These are phyloP conservation scores for Russula lepida DNA, from an alignment of 768 basidiomycete species.

Conservation along the genomic window DNA sequence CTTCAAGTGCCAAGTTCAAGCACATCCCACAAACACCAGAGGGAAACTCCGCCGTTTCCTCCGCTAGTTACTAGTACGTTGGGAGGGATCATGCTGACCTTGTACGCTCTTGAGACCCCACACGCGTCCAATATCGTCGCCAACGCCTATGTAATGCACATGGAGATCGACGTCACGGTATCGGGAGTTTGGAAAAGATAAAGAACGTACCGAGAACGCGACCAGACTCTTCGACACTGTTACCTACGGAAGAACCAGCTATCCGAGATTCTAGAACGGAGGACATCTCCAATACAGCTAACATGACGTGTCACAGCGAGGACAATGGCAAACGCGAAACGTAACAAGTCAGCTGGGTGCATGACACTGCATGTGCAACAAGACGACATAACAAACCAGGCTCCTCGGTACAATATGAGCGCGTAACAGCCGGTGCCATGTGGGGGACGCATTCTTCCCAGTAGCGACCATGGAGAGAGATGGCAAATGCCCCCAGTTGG, in stretches of 20 bases:
- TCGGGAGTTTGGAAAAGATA: conserved; percentile 1
- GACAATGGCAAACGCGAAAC: conserved; percentile 22
- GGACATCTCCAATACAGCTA: conserved; percentile 98
- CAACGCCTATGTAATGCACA: conserved; percentile 57
- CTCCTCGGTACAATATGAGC: conserved; percentile 97
- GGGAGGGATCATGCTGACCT: conserved; percentile 41
- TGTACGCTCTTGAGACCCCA: conserved; percentile 99
- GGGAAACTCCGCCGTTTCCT: conserved; percentile 99
- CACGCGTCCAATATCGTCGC: conserved; percentile 99
- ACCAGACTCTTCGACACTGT: conserved; percentile 98
- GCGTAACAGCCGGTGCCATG: conserved; percentile 48
- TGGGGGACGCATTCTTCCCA: conserved; percentile 42
- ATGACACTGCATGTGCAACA: too few relatives aligned
- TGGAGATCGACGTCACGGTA: conserved; percentile 25
- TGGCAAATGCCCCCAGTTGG: conserved; percentile 30
- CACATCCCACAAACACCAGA: conserved; percentile 99
- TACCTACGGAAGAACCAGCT: conserved; percentile 81
- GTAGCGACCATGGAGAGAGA: conserved; percentile 55
- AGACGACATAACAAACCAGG: conserved; percentile 53
- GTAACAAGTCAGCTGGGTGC: conserved; percentile 19
- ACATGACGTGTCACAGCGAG: conserved; percentile 31
- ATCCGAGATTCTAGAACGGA: conserved; percentile 99
- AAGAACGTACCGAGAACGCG: conserved; percentile 84
- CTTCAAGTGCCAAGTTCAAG: conserved; percentile 99
- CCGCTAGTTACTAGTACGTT: conserved; percentile 46